Base-by-base conservation (phyloP, 495 filamentous ascomycete species). In the Hypoxylon fuscum region DNA sequence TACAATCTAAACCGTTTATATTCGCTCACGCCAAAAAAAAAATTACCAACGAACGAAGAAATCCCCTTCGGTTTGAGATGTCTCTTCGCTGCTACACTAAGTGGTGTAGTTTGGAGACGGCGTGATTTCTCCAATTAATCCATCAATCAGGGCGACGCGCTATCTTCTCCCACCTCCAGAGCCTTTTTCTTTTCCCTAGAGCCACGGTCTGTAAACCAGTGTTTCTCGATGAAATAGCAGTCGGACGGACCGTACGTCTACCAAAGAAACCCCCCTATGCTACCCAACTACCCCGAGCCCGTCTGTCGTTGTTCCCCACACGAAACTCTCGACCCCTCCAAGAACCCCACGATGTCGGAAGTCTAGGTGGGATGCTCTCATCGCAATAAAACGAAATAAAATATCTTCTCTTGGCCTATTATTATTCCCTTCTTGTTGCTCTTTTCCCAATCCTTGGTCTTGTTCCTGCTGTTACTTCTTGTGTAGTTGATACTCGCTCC, bases 271-370 rank as follows among this genome's bases (percentile, higher is more conserved):
- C 45, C 45, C 63, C 42, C 62, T 18, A 55, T 56, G 27, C 37
- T 40, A 9, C 32, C 32, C 17, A n/a, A 35, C 59, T 47, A 62
- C 59, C 51, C 59, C 59, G 59, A 62, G 21, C 37, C 10, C 17
- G 8, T 55, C 25, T 63, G 35, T 58, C 52, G 32, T 43, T 22
- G 2, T 45, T 60, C 50, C 43, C 59, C 68, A 55, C 61, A 62
- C 23, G 35, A 34, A 14, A 21, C 35, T n/a, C 15, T n/a, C 5
- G 35, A 11, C 60, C 66, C 55, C 55, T 56, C 52, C 47, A 43
- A 38, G 23, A 54, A 59, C 58, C 62, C 59, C 62, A 69, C 62
- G 66, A 66, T 62, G 56, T 66, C 42, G 62, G 62, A 35, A 35
- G 27, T 55, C 27, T 18, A 55, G 31, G 43, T 51, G 38, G 25